A percentile compares a stretch with the other conserved stretches of the same genome.
Evolutionary conservation across 768 basidiomycete species (phyloP).

Genomic region (Leccinum barrowsii): DNA sequence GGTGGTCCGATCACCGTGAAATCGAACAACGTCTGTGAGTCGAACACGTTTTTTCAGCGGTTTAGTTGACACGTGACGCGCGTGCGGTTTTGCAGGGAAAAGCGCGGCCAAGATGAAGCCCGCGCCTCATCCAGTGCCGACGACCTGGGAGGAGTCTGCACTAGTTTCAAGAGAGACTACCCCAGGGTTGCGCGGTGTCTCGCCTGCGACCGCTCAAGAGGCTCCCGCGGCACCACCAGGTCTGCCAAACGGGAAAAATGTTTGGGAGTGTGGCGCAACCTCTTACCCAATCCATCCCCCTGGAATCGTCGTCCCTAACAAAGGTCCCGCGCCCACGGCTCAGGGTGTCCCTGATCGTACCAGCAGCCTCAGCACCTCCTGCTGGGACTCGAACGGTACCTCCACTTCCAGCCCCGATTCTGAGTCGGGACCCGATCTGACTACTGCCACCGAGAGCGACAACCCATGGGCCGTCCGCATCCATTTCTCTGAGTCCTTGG

Average conservation of each 20-base stretch:
- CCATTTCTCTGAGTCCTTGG: constrained; percentile 26
- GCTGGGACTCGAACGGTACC: constrained; percentile 25
- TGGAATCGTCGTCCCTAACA: constrained; percentile 8
- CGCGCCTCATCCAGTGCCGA: background rate
- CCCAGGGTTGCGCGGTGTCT: constrained; percentile 3
- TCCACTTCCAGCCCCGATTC: constrained; percentile 28
- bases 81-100: constrained; percentile 12
- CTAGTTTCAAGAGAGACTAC: constrained; percentile 16
- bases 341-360: constrained; percentile 5
- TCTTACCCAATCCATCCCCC: constrained; percentile 15
- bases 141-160: constrained; percentile 22
- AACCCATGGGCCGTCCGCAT: constrained; percentile 21
- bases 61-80: background rate
- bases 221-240: constrained; percentile 9
- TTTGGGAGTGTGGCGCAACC: constrained; percentile 8
- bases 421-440: constrained; percentile 23
- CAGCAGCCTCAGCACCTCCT: constrained; percentile 6
- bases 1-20: constrained; percentile 27
- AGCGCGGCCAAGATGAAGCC: constrained; percentile 1
- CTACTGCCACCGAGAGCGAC: constrained; percentile 22
- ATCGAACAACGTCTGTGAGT: constrained; percentile 29
- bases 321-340: background rate
- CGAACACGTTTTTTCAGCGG: too few relatives aligned
- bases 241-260: constrained; percentile 3
- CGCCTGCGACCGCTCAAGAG: constrained; percentile 5